Evolutionary conservation across 2,329 filamentous ascomycete genomes (phyloP).

Genomic region (Monosporascus sp.): DNA sequence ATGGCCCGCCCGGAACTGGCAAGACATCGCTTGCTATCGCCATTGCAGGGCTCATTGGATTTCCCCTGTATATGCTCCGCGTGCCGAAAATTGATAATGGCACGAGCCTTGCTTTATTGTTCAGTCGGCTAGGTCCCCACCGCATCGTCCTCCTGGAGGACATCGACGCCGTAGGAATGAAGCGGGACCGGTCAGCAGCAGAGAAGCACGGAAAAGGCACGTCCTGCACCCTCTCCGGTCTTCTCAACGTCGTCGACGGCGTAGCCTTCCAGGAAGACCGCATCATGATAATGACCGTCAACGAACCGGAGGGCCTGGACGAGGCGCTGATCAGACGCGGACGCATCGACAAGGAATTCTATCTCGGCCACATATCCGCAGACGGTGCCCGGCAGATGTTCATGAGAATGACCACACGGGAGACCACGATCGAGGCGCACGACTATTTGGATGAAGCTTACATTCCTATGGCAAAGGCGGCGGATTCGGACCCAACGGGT

Average conservation of each 20-base stretch:
- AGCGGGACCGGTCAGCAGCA: conserved; percentile 1
- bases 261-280: conserved; percentile 21
- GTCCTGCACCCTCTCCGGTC: conserved; percentile 41
- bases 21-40: conserved; percentile 28
- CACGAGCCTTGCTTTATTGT: conserved; percentile 29
- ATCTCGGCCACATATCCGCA: conserved; percentile 1
- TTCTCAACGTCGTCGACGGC: conserved; percentile 56
- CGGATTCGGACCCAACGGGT: neutral
- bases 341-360: conserved; percentile 19
- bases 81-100: conserved; percentile 32
- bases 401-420: neutral
- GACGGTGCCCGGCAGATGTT: conserved; percentile 2
- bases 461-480: neutral
- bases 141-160: conserved; percentile 38
- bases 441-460: neutral
- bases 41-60: conserved; percentile 29
- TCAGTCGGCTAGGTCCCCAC: conserved; percentile 30
- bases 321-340: conserved; percentile 22
- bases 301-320: conserved; percentile 20
- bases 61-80: conserved; percentile 32
- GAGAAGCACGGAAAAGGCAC: neutral
- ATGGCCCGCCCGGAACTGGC: conserved; percentile 4
- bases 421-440: neutral
- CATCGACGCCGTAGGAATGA: conserved; percentile 33
- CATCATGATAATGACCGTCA: conserved; percentile 25